Base-by-base conservation (phyloP, 106 monocot species). In the Platanthera guangdongensis region DNA sequence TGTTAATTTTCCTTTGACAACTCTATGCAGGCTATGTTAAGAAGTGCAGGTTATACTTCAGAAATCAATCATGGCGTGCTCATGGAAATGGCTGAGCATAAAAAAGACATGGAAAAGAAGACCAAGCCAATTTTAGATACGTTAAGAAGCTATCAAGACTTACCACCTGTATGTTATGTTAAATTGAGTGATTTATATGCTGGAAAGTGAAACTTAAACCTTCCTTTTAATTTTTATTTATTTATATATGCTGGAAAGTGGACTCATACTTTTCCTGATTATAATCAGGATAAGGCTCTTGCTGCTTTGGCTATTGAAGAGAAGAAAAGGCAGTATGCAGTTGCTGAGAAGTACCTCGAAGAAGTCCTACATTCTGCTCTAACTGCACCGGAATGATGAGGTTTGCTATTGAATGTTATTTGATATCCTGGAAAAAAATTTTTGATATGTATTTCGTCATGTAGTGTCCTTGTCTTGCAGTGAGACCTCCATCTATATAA, bases 261-360 rank as follows among this genome's bases (percentile, higher is more conserved):
- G 25, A 11, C 9, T 39, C 8, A 54, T 55, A 9, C 18, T 62
- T 47, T 16, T 72, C 51, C 47, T 84, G 3, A 52, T 69, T 60
- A 54, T 53, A 45, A 88, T 59, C 83, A 97, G 97, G 97, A 97
- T 74, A 97, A 94, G 85, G 82, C 91, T 79, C 93, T 97, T 73
- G 97, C 97, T 72, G 91, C 93, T 65, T 85, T 97, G 74, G 94
- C 97, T 77, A 97, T 97, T 78, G 97, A 97, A 84, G 97, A 97
- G 21, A 97, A 97, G 76, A 97, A 82, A 79, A 88, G 97, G 74
- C 91, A 97, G 78, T 94, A 89, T 89, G 89, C 91, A 51, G 89
- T 88, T 78, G 91, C 89, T 18, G 93, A 97, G 84, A 89, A 94
- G 83, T 87, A 94, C 53, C 89, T 97, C 49, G 94, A 97, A 71